phyloP scores from a whole-genome alignment of 192 early-diverging fungal genomes.

The Dissophora ornata region DNA sequence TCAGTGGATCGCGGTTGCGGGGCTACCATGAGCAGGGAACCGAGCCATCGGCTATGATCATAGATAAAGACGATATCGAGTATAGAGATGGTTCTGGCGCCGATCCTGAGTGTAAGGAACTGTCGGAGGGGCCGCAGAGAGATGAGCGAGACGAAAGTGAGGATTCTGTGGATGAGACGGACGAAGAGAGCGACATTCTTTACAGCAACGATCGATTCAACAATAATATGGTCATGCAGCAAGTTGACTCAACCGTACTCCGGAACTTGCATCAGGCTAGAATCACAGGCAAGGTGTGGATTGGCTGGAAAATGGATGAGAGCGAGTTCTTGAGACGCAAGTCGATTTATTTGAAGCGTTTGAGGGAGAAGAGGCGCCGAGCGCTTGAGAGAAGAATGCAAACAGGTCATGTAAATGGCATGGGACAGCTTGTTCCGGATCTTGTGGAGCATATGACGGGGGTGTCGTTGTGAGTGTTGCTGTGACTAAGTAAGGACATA shows the following conservation, averaged over 20 bases:
- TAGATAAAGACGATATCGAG: conserved; percentile 19
- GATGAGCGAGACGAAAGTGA: neutral
- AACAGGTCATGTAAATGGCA: too few species aligned
- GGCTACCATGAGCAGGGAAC: conserved; percentile 34
- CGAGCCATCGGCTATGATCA: conserved; percentile 17
- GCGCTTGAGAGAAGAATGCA: too few species aligned
- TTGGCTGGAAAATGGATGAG: conserved; percentile 33
- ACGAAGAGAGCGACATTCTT: neutral
- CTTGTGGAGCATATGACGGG: too few species aligned
- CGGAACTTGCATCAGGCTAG: conserved; percentile 28
- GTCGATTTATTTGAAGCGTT: neutral
- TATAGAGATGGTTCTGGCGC: conserved; percentile 2
- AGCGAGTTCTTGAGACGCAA: conserved; percentile 15
- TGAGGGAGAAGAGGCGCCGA: too few species aligned
- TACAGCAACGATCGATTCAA: conserved; percentile 11
- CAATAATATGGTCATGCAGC: conserved; percentile 48
- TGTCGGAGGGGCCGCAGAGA: neutral
- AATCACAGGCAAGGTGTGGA: conserved; percentile 47
- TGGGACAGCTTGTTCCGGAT: too few species aligned
- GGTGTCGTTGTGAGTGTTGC: too few species aligned
- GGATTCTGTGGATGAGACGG: neutral
- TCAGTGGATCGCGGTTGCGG: conserved; percentile 29
- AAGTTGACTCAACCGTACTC: conserved; percentile 29
- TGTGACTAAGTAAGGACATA: too few species aligned
- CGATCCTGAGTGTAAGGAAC: neutral